Evolutionary conservation across 768 basidiomycete genomes (phyloP), one percentile per base, ranked within the genome.

Genomic region (Agaricus sinodeliciosus): DNA sequence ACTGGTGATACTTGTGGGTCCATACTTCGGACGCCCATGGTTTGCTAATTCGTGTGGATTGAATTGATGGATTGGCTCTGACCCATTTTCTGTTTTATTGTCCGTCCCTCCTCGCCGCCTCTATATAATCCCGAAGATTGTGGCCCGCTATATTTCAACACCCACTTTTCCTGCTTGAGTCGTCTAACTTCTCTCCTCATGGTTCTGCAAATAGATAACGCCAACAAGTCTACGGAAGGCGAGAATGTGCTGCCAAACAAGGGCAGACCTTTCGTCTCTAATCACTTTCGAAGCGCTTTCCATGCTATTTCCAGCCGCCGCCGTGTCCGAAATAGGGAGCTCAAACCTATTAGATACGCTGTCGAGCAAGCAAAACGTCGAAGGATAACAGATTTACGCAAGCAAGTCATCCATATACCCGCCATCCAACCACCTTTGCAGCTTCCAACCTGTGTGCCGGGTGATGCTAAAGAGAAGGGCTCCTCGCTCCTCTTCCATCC

Each of bases 301-400:
- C 58, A 62, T 13, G 56, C 61, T 15, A 66, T 69, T 0, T 60
- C 69, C 13, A 70, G 67, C 47, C 72, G 74, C 9, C 70, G 76
- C 28, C 71, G 76, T n/a, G 65, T 63, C 15, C 70, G 70, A 35
- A 56, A 59, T 4, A 61, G 62, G 5, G 66, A 67, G 9, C 51
- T 62, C 1, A 57, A 63, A 26, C 63, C 63, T 22, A 58, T 70
- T 9, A 69, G 69, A 49, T 68, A 70, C 48, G 63, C 62, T 1
- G 60, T 70, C 25, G 67, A 67, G 34, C 71, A 72, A 12, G 72
- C 77, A 16, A 77, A 68, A 49, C 67, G 69, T 9, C 68, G 67
- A 52, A 65, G 48, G 19, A 37, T 56, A 3, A 60, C 51, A 11
- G 66, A 62, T 45, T 55, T 63, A n/a, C 48, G 44, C 15, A 28